Percentiles rank a stretch among this genome's conserved stretches.
Conservation (phyloP, 257 asterid genomes). For the Salvia splendens region DNA sequence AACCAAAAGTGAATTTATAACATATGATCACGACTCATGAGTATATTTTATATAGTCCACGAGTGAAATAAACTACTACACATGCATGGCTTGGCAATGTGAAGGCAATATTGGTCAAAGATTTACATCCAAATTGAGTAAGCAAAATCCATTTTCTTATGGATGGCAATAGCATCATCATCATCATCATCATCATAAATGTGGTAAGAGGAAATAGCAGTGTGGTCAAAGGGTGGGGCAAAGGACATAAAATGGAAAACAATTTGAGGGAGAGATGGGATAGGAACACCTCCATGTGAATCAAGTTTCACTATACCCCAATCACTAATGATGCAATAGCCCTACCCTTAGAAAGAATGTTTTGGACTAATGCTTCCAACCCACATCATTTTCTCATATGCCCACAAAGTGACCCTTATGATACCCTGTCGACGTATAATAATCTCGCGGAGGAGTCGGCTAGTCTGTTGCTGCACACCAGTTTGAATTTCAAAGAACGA, state of each 20-base stretch:
- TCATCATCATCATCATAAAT: conserved; percentile 22
- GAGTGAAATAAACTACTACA: too few relatives aligned
- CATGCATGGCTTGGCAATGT: neutral
- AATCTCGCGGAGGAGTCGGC: too few relatives aligned
- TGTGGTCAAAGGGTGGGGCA: conserved; percentile 39
- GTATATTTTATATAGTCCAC: neutral
- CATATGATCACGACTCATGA: too few relatives aligned
- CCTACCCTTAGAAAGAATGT: conserved; percentile 43
- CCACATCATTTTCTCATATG: neutral
- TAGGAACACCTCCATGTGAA: conserved; percentile 46
- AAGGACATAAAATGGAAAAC: conserved; percentile 23
- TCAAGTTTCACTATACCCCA: conserved; percentile 16
- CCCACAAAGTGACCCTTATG: too few relatives aligned
- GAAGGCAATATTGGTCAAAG: conserved; percentile 35
- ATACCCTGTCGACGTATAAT: too few relatives aligned
- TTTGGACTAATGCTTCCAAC: conserved; percentile 35
- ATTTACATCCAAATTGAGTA: conserved; percentile 23
- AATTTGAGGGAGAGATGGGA: neutral
- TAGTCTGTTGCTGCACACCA: too few relatives aligned
- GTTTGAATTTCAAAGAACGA: too few relatives aligned
- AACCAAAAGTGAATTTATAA: too few relatives aligned
- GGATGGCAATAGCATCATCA: neutral
- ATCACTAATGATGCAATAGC: conserved; percentile 18
- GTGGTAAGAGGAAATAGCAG: conserved; percentile 17
- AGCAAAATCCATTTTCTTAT: conserved; percentile 10